A percentile compares a stretch with the other conserved stretches of the same genome.
Evolutionary conservation across 345 rosid genomes (phyloP).

Genomic region (Acer yangbiense): DNA sequence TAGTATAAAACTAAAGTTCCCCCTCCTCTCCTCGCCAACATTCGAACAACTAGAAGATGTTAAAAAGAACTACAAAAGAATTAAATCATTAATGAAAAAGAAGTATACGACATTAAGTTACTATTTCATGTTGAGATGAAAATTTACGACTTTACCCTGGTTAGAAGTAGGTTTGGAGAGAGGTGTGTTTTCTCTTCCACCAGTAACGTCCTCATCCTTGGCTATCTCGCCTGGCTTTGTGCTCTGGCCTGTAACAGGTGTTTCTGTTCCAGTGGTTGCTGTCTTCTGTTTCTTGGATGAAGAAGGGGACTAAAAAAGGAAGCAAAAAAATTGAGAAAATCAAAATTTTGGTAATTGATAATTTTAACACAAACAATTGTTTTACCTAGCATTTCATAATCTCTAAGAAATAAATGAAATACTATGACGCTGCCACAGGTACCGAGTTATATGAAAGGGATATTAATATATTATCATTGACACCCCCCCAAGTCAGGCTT

Average conservation of each 20-base stretch:
- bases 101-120: neutral
- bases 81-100: neutral
- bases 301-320: slow-evolving; percentile 31
- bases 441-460: neutral
- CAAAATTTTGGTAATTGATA: neutral
- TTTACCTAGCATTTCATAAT: neutral
- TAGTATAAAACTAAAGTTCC: no score
- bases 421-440: neutral
- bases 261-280: no score
- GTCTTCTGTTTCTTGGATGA: slow-evolving; percentile 35
- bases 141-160: slow-evolving; percentile 25
- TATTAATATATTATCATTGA: no score
- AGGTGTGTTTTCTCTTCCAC: slow-evolving; percentile 25
- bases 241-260: slow-evolving; percentile 18
- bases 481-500: neutral
- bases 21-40: no score
- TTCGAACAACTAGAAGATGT: no score
- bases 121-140: neutral
- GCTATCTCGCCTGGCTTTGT: slow-evolving; percentile 22
- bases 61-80: neutral
- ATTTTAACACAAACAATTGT: neutral
- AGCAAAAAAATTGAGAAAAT: slow-evolving; percentile 7
- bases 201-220: slow-evolving; percentile 28
- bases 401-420: neutral
- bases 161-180: slow-evolving; percentile 11